These are phyloP conservation scores for Trichoderma orchidacearum DNA, from an alignment of 495 filamentous ascomycete genomes.

Conservation along the genomic window DNA sequence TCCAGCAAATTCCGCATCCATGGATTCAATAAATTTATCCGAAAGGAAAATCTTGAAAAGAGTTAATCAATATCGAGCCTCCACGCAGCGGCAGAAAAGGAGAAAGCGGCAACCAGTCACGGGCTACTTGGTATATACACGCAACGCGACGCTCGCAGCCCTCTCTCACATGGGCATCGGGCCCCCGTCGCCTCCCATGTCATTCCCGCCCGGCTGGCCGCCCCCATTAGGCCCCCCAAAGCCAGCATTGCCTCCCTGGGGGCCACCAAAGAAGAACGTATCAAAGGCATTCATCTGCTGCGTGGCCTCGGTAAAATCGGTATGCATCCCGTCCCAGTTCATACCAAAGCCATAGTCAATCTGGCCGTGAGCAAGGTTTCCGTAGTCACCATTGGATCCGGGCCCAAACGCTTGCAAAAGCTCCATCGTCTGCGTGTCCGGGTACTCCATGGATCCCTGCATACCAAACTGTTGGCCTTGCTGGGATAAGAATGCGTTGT, in stretches of 20 bases:
- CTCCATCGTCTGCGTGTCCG: conserved; percentile 31
- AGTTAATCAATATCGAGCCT: too few species aligned
- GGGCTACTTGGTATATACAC: too few species aligned
- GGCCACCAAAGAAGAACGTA: conserved; percentile 78
- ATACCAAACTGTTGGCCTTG: conserved; percentile 6
- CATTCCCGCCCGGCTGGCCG: not conserved
- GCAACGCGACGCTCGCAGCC: too few species aligned
- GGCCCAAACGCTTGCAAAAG: conserved; percentile 22
- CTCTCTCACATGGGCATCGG: not conserved
- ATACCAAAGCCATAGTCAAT: conserved; percentile 67
- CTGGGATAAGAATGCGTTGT: conserved; percentile 5
- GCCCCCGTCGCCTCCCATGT: not conserved
- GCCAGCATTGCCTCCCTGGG: conserved; percentile 17
- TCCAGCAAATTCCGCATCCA: too few species aligned
- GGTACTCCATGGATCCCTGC: conserved; percentile 12
- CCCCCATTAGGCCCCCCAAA: not conserved
- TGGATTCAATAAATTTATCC: too few species aligned
- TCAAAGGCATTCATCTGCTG: conserved; percentile 75
- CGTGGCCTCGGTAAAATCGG: conserved; percentile 69
- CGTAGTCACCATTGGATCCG: conserved; percentile 9
- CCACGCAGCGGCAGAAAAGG: too few species aligned
- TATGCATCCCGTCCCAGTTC: conserved; percentile 54
- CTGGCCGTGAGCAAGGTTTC: conserved; percentile 18
- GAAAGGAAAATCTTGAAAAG: too few species aligned
- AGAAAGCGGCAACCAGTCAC: too few species aligned